Conservation (phyloP, 176 grass and related monocot species). For the Thinopyrum elongatum region DNA sequence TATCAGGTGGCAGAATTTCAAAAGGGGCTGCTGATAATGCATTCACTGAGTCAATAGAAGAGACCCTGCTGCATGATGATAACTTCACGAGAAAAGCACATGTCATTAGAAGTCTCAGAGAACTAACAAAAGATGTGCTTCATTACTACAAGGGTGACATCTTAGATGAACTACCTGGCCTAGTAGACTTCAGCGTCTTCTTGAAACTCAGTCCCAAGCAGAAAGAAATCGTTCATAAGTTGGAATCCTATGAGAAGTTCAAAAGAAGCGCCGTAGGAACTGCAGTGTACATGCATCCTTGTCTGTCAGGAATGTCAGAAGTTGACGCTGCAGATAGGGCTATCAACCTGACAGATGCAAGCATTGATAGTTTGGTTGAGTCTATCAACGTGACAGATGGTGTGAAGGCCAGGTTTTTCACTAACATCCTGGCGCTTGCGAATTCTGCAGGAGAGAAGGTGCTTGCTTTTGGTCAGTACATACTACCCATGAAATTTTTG, state of each 20-base stretch:
- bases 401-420: constrained; percentile 88
- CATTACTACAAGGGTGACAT: constrained; percentile 97
- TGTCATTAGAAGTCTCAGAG: constrained; percentile 84
- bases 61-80: constrained; percentile 62
- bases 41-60: constrained; percentile 70
- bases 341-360: constrained; percentile 36
- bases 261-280: constrained; percentile 62
- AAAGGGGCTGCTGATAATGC: constrained; percentile 42
- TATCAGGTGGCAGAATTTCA: constrained; percentile 45
- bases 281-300: constrained; percentile 80
- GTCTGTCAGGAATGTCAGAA: constrained; percentile 71
- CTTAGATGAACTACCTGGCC: constrained; percentile 89
- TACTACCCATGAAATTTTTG: constrained; percentile 85
- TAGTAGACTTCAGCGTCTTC: constrained; percentile 80
- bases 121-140: constrained; percentile 87
- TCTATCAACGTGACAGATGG: constrained; percentile 63
- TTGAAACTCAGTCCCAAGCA: constrained; percentile 68
- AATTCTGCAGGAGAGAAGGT: constrained; percentile 79
- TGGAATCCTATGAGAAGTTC: constrained; percentile 67
- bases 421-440: constrained; percentile 74
- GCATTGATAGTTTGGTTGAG: constrained; percentile 55
- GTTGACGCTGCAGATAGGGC: constrained; percentile 56
- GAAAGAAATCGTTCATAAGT: constrained; percentile 50
- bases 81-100: constrained; percentile 81
- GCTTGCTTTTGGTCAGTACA: constrained; percentile 89